phyloP scores from a whole-genome alignment of 148 eudicot species.

The Polygonum aviculare region DNA sequence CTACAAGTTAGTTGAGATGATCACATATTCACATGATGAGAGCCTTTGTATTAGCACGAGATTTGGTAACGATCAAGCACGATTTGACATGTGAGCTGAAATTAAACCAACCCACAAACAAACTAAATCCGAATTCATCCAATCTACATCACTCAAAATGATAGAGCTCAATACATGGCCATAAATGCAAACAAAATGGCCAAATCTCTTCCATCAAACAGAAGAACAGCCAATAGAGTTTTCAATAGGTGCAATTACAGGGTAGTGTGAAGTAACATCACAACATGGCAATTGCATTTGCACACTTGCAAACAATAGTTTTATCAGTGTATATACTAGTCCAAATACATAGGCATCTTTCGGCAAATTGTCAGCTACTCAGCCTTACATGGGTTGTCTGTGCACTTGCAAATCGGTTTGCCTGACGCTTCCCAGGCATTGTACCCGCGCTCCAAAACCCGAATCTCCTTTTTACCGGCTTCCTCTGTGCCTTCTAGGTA shows the following conservation, averaged over 20 bases:
- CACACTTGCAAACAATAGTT: not conserved
- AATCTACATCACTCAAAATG: not conserved
- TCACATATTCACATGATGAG: too few relatives aligned
- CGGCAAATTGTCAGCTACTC: conserved; percentile 11
- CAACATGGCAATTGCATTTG: not conserved
- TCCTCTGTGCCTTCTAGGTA: conserved; percentile 53
- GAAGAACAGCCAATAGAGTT: not conserved
- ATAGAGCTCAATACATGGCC: not conserved
- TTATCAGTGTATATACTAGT: not conserved
- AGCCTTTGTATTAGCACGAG: too few relatives aligned
- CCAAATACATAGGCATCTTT: not conserved
- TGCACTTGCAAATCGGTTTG: conserved; percentile 84
- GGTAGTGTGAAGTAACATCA: not conserved
- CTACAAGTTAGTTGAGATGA: too few relatives aligned
- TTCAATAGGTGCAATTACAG: not conserved
- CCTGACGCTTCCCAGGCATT: conserved; percentile 97
- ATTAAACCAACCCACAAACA: not conserved
- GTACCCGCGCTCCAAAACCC: conserved; percentile 82
- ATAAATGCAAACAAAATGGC: not conserved
- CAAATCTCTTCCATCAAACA: not conserved
- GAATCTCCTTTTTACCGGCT: conserved; percentile 50
- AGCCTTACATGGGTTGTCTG: conserved; percentile 61
- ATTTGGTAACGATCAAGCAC: not conserved
- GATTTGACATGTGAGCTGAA: not conserved
- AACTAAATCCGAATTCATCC: not conserved